Evolutionary conservation across 352 stramenopile species (phyloP).

Genomic region (Phytophthora agathidicida): DNA sequence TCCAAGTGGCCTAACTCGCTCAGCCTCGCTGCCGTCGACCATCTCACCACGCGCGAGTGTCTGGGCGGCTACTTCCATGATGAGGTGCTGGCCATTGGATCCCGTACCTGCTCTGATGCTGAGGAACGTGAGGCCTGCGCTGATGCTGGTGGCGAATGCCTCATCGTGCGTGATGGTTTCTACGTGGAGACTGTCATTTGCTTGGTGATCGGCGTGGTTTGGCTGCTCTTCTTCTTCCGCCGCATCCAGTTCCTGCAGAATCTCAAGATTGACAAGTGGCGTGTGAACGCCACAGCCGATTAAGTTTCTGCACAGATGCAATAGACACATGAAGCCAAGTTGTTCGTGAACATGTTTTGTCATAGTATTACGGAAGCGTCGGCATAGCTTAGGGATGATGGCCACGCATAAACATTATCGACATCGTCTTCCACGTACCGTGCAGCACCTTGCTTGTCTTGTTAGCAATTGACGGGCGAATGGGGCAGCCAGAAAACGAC

Average conservation of each 20-base stretch:
- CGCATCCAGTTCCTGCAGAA: slow-evolving; percentile 78
- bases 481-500: slow-evolving; percentile 8
- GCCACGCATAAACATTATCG: slow-evolving; percentile 23
- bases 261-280: slow-evolving; percentile 86
- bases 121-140: slow-evolving; percentile 67
- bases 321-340: slow-evolving; percentile 26
- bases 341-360: slow-evolving; percentile 16
- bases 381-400: slow-evolving; percentile 32
- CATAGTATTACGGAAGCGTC: slow-evolving; percentile 41
- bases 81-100: slow-evolving; percentile 76
- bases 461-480: too few species aligned
- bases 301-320: slow-evolving; percentile 27
- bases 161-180: slow-evolving; percentile 83
- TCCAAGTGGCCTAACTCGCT: slow-evolving; percentile 94
- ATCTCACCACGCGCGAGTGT: slow-evolving; percentile 81
- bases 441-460: neutral
- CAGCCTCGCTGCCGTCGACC: slow-evolving; percentile 83
- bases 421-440: slow-evolving; percentile 4
- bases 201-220: slow-evolving; percentile 66
- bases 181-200: slow-evolving; percentile 83
- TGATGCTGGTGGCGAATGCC: slow-evolving; percentile 66
- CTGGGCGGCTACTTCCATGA: slow-evolving; percentile 72
- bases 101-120: slow-evolving; percentile 77
- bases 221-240: slow-evolving; percentile 73
- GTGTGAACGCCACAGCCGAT: slow-evolving; percentile 49